A percentile compares a stretch with the other conserved stretches of the same genome.
Conservation (phyloP, 2,329 filamentous ascomycete species). For the Akanthomyces dipterigenus region DNA sequence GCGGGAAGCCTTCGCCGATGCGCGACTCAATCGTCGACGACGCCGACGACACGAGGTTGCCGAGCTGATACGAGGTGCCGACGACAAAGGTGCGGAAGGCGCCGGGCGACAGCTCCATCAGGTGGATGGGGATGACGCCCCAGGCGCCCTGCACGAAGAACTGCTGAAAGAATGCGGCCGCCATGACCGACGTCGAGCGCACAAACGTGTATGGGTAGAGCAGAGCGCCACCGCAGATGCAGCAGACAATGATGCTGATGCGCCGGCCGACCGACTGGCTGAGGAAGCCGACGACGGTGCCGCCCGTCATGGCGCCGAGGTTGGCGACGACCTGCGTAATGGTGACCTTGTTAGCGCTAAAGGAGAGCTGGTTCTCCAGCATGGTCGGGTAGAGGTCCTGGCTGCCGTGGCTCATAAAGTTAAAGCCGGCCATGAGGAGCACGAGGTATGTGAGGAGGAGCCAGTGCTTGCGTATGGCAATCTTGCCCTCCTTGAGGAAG, state of each 20-base stretch:
- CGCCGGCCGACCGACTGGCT: constrained; percentile 65
- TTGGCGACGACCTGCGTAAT: constrained; percentile 68
- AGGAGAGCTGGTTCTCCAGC: constrained; percentile 49
- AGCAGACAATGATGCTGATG: constrained; percentile 60
- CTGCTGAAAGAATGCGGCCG: constrained; percentile 77
- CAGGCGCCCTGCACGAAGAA: constrained; percentile 73
- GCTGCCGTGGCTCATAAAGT: constrained; percentile 81
- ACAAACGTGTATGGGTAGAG: constrained; percentile 79
- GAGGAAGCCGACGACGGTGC: constrained; percentile 58
- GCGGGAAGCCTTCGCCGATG: constrained; percentile 67
- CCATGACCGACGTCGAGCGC: constrained; percentile 56
- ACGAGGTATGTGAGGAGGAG: constrained; percentile 73
- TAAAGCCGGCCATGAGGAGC: constrained; percentile 83
- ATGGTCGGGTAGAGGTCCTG: constrained; percentile 57
- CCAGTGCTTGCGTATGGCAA: constrained; percentile 76
- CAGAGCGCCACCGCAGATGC: constrained; percentile 62
- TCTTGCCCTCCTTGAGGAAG: constrained; percentile 70
- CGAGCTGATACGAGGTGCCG: constrained; percentile 68
- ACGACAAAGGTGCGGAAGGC: constrained; percentile 69
- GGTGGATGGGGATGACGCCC: constrained; percentile 69
- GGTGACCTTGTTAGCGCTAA: constrained; percentile 51
- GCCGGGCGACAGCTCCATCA: constrained; percentile 70
- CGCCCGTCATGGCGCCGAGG: constrained; percentile 63
- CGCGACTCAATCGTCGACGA: constrained; percentile 71
- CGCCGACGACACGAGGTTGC: constrained; percentile 64